A percentile compares a stretch with the other conserved stretches of the same genome.
phyloP scores from a whole-genome alignment of 2,329 filamentous ascomycete genomes.

The Trichophyton simii region DNA sequence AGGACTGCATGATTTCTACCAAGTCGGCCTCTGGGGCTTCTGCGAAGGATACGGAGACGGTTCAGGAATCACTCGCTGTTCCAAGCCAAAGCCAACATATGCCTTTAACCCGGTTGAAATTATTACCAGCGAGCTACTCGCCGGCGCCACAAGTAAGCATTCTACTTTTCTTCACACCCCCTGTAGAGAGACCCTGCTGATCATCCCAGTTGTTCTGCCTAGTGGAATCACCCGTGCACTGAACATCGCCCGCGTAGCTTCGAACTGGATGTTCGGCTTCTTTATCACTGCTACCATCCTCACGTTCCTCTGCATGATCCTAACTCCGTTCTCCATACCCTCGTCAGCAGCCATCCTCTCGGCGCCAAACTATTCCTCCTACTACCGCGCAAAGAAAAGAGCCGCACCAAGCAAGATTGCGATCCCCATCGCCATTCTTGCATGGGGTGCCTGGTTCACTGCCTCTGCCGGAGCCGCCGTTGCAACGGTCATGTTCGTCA shows the following conservation, averaged over 20 bases:
- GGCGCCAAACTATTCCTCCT: conserved; percentile 15
- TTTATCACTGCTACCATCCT: conserved; percentile 63
- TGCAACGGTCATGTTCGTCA: conserved; percentile 70
- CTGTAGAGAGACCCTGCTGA: background rate
- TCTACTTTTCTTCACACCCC: conserved; percentile 8
- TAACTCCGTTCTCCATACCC: conserved; percentile 42
- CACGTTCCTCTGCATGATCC: conserved; percentile 58
- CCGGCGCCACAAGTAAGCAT: conserved; percentile 58
- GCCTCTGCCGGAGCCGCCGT: conserved; percentile 59
- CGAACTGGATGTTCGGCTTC: conserved; percentile 78
- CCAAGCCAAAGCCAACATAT: conserved; percentile 55
- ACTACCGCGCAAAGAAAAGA: background rate
- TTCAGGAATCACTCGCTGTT: conserved; percentile 56
- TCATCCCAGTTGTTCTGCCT: conserved; percentile 56
- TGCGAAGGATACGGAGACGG: conserved; percentile 76
- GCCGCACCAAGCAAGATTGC: conserved; percentile 26
- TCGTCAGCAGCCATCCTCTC: conserved; percentile 25
- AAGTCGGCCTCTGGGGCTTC: conserved; percentile 81
- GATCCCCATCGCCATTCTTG: conserved; percentile 55
- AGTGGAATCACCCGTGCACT: conserved; percentile 60
- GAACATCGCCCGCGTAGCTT: conserved; percentile 58
- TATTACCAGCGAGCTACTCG: conserved; percentile 63
- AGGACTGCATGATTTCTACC: conserved; percentile 88
- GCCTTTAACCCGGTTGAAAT: conserved; percentile 89
- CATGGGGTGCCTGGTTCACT: conserved; percentile 54